Base-by-base conservation (phyloP, 192 early-diverging fungal genomes). In the Podila epicladia region DNA sequence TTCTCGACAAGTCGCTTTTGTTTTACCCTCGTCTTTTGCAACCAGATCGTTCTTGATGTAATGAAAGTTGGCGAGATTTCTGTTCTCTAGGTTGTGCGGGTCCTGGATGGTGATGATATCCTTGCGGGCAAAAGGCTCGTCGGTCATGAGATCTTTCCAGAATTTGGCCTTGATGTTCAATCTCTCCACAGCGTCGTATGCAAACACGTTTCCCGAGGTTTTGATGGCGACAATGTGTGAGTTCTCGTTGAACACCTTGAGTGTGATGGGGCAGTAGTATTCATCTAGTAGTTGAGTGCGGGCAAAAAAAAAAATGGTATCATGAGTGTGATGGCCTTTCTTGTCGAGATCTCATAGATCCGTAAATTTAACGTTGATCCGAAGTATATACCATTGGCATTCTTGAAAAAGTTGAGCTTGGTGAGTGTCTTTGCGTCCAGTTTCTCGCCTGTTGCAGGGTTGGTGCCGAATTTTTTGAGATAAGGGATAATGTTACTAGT, bases 21-120 rank as follows among this genome's bases (percentile, higher is more conserved):
- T 53, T 22, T 67, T 70, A 82, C 82, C 84, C 71, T 83, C 83
- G 73, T 92, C 85, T 3, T 87, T 85, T 2, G 91, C 75, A 29
- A 84, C 84, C 29, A 93, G 64, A 13, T 95, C 88, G 37, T 94
- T 89, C 67, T 92, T 92, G 65, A 92, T 66, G 69, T 94, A 92
- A 73, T 94, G 86, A 65, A 94, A 97, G n/a, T 91, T 86, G 9
- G 86, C 85, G 64, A 94, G 89, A 61, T 95, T 87, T 51, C 89
- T 83, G 26, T 82, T 85, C 55, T 84, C 82, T 5, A 95, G 68
- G 53, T 94, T 90, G 65, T 96, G 93, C 55, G 95, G 95, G 76
- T 96, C 94, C 88, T 95, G 95, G 33, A 99, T 84, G 22, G 94
- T 94, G 49, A 99, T 94, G 35, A 99, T 87, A 75, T 99, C 97